These are phyloP conservation scores for Saccharomyces hybrid DNA, from an alignment of 1,139 yeast genomes.

Conservation along the genomic window DNA sequence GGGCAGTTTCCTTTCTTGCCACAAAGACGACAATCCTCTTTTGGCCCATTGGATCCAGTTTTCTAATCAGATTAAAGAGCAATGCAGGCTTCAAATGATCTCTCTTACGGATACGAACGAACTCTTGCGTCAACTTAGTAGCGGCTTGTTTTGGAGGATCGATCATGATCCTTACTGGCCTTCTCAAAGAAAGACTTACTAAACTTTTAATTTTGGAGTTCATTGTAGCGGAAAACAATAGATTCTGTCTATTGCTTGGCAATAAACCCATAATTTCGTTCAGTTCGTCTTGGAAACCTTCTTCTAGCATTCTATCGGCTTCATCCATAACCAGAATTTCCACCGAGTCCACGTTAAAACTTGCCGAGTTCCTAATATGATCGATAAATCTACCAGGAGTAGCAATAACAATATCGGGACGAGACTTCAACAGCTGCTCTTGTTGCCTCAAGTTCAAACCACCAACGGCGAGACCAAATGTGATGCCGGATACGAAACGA, in stretches of 20 bases:
- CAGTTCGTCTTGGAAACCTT: conserved; percentile 93
- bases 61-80: conserved; percentile 60
- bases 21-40: conserved; percentile 84
- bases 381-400: conserved; percentile 97
- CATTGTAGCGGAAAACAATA: conserved; percentile 96
- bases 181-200: conserved; percentile 76
- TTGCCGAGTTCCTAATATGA: conserved; percentile 90
- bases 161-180: conserved; percentile 91
- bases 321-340: too few species aligned
- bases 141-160: conserved; percentile 96
- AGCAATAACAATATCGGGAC: conserved; percentile 95
- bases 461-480: conserved; percentile 52
- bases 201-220: conserved; percentile 83
- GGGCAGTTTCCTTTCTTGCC: conserved; percentile 63
- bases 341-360: conserved; percentile 81
- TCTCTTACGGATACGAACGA: conserved; percentile 87
- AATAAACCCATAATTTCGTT: conserved; percentile 80
- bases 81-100: conserved; percentile 79
- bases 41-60: conserved; percentile 52
- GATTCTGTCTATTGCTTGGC: conserved; percentile 87
- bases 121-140: conserved; percentile 77
- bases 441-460: too few species aligned
- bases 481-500: conserved; percentile 62
- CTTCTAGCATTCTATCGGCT: conserved; percentile 59
- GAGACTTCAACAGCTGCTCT: conserved; percentile 12